These are phyloP conservation scores for Blastomyces gilchristii DNA, from an alignment of 2,329 filamentous ascomycete genomes.

Conservation along the genomic window DNA sequence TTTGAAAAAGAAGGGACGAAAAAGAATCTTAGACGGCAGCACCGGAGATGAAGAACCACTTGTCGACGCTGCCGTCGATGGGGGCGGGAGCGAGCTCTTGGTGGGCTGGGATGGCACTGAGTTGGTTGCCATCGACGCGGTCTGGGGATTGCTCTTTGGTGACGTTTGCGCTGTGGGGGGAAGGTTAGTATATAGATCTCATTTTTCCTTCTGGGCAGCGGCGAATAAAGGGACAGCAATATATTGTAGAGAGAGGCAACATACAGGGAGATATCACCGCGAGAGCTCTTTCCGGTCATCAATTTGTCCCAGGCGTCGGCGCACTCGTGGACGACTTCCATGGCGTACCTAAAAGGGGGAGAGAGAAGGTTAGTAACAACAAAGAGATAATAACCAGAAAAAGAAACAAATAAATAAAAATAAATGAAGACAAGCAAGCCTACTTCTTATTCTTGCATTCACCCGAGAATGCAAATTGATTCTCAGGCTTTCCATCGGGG, in stretches of 20 bases:
- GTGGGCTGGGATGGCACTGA: constrained; percentile 66
- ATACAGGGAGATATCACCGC: constrained; percentile 72
- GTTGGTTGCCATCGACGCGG: constrained; percentile 57
- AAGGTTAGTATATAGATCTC: constrained; percentile 8
- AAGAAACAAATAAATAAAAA: not conserved
- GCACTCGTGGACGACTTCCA: constrained; percentile 92
- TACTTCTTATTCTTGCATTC: constrained; percentile 99
- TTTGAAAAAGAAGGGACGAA: too few relatives aligned
- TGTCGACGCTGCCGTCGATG: constrained; percentile 95
- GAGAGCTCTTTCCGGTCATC: constrained; percentile 75
- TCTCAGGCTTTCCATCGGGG: constrained; percentile 99
- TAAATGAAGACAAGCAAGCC: constrained; percentile 21
- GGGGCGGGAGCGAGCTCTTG: constrained; percentile 75
- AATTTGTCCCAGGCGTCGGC: constrained; percentile 95
- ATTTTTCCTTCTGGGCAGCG: not conserved
- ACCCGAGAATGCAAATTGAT: constrained; percentile 99
- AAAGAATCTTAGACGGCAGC: constrained; percentile 59
- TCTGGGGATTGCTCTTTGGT: constrained; percentile 62
- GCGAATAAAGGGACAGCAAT: not conserved
- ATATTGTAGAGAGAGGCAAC: constrained; percentile 25
- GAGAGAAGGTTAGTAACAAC: not conserved
- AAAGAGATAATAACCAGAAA: not conserved
- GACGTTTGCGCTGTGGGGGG: constrained; percentile 58
- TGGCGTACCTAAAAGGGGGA: constrained; percentile 58
- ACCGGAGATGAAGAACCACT: constrained; percentile 99